These are phyloP conservation scores for Larix kaempferi DNA, from an alignment of 75 land plant genomes.

Conservation along the genomic window DNA sequence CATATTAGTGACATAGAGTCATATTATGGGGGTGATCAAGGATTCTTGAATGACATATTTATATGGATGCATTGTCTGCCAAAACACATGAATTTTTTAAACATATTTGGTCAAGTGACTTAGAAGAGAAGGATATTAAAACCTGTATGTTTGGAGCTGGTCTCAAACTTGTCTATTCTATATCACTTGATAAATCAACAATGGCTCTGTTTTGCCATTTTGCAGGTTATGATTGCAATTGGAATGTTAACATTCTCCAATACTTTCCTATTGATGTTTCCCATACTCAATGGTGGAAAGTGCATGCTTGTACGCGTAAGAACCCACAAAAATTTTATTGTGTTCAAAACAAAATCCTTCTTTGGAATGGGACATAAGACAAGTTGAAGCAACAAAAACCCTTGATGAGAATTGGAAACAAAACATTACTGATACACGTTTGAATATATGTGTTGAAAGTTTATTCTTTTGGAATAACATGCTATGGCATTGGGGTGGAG, in stretches of 20 bases:
- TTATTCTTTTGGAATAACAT: conserved; percentile 71
- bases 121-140: conserved; percentile 35
- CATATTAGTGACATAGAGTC: conserved; percentile 41
- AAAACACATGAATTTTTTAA: conserved; percentile 63
- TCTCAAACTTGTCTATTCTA: conserved; percentile 56
- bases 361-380: background rate
- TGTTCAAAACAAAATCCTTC: conserved; percentile 61
- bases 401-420: conserved; percentile 55
- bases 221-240: conserved; percentile 78
- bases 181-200: conserved; percentile 68
- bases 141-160: conserved; percentile 50
- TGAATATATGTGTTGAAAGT: conserved; percentile 48
- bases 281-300: conserved; percentile 63
- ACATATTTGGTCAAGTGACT: conserved; percentile 65
- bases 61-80: conserved; percentile 95
- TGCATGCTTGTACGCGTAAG: conserved; percentile 60
- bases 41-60: conserved; percentile 81
- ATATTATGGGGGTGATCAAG: conserved; percentile 96
- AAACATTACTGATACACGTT: conserved; percentile 45
- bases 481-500: conserved; percentile 73
- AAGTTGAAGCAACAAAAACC: too few relatives aligned
- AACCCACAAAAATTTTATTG: conserved; percentile 49
- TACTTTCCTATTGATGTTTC: conserved; percentile 67
- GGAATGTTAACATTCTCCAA: conserved; percentile 54
- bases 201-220: conserved; percentile 73